phyloP scores from a whole-genome alignment of 1,284 basidiomycete species.

The Hemileia vastatrix region DNA sequence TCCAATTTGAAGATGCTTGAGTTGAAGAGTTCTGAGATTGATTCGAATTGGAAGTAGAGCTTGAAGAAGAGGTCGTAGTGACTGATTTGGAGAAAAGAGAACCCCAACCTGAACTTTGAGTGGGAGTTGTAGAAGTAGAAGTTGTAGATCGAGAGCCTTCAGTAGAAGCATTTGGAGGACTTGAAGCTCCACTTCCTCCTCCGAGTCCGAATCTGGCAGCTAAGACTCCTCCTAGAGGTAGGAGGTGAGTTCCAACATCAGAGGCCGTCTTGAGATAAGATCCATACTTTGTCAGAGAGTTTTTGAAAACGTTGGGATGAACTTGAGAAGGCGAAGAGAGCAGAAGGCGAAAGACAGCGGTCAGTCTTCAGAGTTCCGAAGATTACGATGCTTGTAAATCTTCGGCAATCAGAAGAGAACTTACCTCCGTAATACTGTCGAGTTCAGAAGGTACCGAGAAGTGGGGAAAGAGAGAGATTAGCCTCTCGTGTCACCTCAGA shows the following conservation, averaged over 20 bases:
- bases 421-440: too few relatives aligned
- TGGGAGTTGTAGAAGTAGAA: neutral
- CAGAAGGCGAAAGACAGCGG: neutral
- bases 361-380: neutral
- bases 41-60: too few relatives aligned
- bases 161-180: conserved; percentile 37
- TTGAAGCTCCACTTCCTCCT: conserved; percentile 27
- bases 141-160: conserved; percentile 27
- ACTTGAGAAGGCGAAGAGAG: conserved; percentile 50
- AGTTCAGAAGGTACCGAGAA: too few relatives aligned
- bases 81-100: neutral
- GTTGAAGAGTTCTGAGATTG: too few relatives aligned
- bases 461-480: too few relatives aligned
- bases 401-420: too few relatives aligned
- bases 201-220: conserved; percentile 44
- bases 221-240: too few relatives aligned
- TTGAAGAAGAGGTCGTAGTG: too few relatives aligned
- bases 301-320: conserved; percentile 76
- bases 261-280: conserved; percentile 62
- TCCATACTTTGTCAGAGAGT: conserved; percentile 65
- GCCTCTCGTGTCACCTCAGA: too few relatives aligned
- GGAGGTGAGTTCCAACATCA: conserved; percentile 48
- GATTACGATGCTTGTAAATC: neutral
- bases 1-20: too few relatives aligned
- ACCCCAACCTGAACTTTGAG: neutral